Conservation (phyloP, 331 rosid species). For the Malus hybrid region DNA sequence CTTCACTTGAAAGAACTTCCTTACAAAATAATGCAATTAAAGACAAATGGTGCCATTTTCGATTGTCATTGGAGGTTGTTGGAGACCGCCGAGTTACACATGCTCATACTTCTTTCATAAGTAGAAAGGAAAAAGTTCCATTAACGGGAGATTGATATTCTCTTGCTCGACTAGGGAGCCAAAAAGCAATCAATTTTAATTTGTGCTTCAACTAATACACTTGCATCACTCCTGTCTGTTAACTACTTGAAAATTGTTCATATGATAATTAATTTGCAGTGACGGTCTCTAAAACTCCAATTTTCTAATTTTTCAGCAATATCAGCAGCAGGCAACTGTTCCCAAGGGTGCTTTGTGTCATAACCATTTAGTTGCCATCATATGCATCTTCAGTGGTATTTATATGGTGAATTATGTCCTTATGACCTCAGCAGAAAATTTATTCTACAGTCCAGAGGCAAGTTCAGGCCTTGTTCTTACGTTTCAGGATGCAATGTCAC, state of each 20-base stretch:
- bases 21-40: neutral
- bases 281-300: slow-evolving; percentile 15
- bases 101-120: neutral
- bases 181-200: neutral
- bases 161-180: neutral
- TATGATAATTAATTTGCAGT: neutral
- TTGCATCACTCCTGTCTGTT: neutral
- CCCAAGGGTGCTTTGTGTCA: slow-evolving; percentile 63
- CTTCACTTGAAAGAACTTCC: neutral
- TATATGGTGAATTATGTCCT: slow-evolving; percentile 62
- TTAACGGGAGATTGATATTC: neutral
- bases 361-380: slow-evolving; percentile 63
- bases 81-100: neutral
- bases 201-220: neutral
- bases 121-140: neutral
- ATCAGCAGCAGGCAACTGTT: slow-evolving; percentile 34
- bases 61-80: neutral
- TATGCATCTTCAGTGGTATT: slow-evolving; percentile 66
- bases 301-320: slow-evolving; percentile 40
- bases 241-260: neutral
- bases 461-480: slow-evolving; percentile 50
- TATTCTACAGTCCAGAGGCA: slow-evolving; percentile 32
- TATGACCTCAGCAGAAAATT: slow-evolving; percentile 62
- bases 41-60: neutral
- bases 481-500: slow-evolving; percentile 69